Conservation (phyloP, 2,329 filamentous ascomycete genomes). For the Neocucurbitaria cava region DNA sequence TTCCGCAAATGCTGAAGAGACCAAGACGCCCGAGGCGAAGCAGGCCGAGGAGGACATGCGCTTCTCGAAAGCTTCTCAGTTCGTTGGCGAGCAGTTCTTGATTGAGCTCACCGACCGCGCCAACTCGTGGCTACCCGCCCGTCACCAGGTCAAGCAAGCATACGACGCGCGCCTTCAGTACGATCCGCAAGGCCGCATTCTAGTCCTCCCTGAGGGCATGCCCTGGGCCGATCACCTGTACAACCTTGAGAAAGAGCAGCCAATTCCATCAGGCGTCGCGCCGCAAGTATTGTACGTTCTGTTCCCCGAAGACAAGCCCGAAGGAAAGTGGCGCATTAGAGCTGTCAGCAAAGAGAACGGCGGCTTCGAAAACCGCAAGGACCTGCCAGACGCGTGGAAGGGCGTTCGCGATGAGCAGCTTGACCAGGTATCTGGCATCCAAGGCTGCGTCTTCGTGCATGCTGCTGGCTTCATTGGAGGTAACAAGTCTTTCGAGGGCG, state of each 20-base stretch:
- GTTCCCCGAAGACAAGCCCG: constrained; percentile 81
- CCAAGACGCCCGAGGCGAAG: constrained; percentile 47
- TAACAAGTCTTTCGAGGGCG: constrained; percentile 89
- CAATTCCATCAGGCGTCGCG: constrained; percentile 49
- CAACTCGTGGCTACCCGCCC: constrained; percentile 84
- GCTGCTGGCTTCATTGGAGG: constrained; percentile 96
- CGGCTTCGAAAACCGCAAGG: constrained; percentile 91
- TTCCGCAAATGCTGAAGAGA: constrained; percentile 51
- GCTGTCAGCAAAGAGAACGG: constrained; percentile 84
- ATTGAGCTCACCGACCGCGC: constrained; percentile 79
- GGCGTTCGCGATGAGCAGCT: constrained; percentile 87
- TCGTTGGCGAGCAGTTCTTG: constrained; percentile 90
- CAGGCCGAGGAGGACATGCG: constrained; percentile 81
- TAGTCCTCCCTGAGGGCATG: constrained; percentile 79
- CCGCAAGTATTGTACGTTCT: constrained; percentile 82
- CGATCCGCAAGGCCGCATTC: constrained; percentile 77
- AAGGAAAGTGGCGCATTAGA: constrained; percentile 91
- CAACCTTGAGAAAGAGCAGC: constrained; percentile 71
- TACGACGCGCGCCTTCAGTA: constrained; percentile 72
- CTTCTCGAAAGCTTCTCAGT: constrained; percentile 77
- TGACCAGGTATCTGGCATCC: constrained; percentile 72
- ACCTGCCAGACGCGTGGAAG: constrained; percentile 89
- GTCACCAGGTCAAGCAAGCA: constrained; percentile 76
- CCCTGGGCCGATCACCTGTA: constrained; percentile 99
- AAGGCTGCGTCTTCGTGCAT: constrained; percentile 89